Evolutionary conservation across 2,329 filamentous ascomycete species (phyloP).

Genomic region (Curvularia hawaiiensis): DNA sequence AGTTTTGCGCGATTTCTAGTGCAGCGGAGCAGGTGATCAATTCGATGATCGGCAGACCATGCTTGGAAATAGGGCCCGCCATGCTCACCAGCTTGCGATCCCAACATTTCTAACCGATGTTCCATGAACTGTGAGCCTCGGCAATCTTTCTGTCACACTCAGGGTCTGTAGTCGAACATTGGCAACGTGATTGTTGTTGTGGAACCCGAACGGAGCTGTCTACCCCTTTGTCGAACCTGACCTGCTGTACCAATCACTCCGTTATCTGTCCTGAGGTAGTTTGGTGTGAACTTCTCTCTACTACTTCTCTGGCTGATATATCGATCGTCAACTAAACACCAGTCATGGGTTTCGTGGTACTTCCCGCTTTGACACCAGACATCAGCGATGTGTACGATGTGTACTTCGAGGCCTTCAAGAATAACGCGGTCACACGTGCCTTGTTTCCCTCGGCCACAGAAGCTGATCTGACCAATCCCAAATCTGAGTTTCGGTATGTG

Average conservation of each 20-base stretch:
- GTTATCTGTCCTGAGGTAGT: background rate
- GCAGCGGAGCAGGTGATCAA: background rate
- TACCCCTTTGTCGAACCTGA: background rate
- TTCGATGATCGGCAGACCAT: slow-evolving; percentile 1
- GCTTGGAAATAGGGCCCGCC: background rate
- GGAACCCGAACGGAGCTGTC: background rate
- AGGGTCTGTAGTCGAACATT: background rate
- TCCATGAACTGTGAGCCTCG: slow-evolving; percentile 4
- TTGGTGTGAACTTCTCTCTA: background rate
- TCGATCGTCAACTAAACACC: background rate
- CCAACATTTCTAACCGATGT: slow-evolving; percentile 5
- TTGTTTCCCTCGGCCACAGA: slow-evolving; percentile 47
- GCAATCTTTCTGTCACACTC: background rate
- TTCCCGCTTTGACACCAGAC: slow-evolving; percentile 55
- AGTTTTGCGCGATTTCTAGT: slow-evolving; percentile 5
- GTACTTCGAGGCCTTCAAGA: slow-evolving; percentile 56
- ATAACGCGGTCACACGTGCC: slow-evolving; percentile 50
- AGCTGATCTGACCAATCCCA: slow-evolving; percentile 26
- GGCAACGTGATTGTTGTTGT: background rate
- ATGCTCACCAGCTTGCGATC: background rate
- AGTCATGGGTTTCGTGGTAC: slow-evolving; percentile 46
- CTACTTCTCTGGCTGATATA: background rate
- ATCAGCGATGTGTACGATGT: slow-evolving; percentile 54
- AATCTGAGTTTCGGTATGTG: slow-evolving; percentile 32
- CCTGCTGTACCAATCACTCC: background rate